Evolutionary conservation across 179 eudicot genomes (phyloP), one percentile per base, ranked within the genome.

Genomic region (Silene vulgaris): DNA sequence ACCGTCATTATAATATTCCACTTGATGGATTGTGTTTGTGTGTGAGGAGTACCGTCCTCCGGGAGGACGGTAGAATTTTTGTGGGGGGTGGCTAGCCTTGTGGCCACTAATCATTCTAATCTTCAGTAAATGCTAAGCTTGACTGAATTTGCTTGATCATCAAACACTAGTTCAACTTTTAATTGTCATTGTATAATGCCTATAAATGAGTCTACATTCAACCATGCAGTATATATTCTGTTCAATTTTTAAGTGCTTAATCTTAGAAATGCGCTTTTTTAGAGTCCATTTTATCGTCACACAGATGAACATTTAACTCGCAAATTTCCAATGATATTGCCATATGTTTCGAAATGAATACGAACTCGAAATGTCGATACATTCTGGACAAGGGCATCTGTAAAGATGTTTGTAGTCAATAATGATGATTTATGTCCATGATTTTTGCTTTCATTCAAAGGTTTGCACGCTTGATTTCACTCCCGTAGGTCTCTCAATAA

Each of bases 161-260:
- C 19, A 56, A 56, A 56, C 60, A 56, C 17, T 56, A 13, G 0
- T 56, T 56, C 60, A 2, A 56, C 60, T 56, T 7, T 56, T 56
- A 56, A 56, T 56, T 5, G 7, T 56, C 60, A 23, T 23, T 23
- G 26, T 23, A 23, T n/a, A 56, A 14, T 8, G 20, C 60, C 20
- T 4, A 45, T 56, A n/a, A 54, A 56, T 56, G 20, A 56, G 60
- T 56, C 60, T 56, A 56, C 60, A 56, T 56, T 56, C 60, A 56
- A 14, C 59, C 59, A 52, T 52, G 20, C 19, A 56, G 3, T 3
- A 56, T 56, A 56, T 14, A 56, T 56, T 56, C 17, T 56, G 60
- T 56, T 56, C 19, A n/a, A 56, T 54, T 54, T 54, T 54, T 54
- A 0, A 54, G 19, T 3, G 19, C 9, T 3, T 50, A 11, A 50